Conservation (phyloP, 1,284 basidiomycete genomes). For the Apiotrichum gamsii region DNA sequence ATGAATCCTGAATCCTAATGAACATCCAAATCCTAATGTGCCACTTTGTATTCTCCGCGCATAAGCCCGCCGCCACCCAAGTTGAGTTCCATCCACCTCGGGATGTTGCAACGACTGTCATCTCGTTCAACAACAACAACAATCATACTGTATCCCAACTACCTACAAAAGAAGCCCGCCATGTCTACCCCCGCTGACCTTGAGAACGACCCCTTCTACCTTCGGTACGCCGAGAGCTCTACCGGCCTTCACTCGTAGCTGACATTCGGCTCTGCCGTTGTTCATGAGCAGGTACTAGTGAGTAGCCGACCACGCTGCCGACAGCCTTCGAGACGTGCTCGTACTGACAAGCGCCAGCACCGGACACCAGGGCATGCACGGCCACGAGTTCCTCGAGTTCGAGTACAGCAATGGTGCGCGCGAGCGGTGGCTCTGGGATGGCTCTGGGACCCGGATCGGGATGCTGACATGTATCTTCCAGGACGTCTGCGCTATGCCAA, state of each 20-base stretch:
- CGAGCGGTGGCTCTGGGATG: no score
- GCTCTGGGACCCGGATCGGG: background rate
- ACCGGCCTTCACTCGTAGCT: no score
- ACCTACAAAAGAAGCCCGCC: background rate
- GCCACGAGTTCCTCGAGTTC: slow-evolving; percentile 97
- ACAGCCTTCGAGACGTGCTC: no score
- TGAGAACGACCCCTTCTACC: slow-evolving; percentile 67
- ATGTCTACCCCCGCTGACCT: slow-evolving; percentile 22
- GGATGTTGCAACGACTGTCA: no score
- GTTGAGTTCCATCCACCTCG: no score
- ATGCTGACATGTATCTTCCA: slow-evolving; percentile 11
- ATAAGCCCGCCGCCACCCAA: no score
- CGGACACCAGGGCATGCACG: slow-evolving; percentile 91
- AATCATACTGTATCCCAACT: no score
- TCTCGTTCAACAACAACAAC: background rate
- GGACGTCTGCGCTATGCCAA: slow-evolving; percentile 92
- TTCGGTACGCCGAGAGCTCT: slow-evolving; percentile 57
- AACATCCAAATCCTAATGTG: no score
- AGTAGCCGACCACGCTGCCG: no score
- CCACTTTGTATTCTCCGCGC: no score
- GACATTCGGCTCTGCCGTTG: background rate
- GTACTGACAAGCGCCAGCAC: slow-evolving; percentile 55
- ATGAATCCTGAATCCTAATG: background rate
- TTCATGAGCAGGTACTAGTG: slow-evolving; percentile 68
- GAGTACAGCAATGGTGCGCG: slow-evolving; percentile 80